Evolutionary conservation across 1,284 basidiomycete genomes (phyloP), one percentile per base, ranked within the genome.

Genomic region (Ceratobasidium sp.): DNA sequence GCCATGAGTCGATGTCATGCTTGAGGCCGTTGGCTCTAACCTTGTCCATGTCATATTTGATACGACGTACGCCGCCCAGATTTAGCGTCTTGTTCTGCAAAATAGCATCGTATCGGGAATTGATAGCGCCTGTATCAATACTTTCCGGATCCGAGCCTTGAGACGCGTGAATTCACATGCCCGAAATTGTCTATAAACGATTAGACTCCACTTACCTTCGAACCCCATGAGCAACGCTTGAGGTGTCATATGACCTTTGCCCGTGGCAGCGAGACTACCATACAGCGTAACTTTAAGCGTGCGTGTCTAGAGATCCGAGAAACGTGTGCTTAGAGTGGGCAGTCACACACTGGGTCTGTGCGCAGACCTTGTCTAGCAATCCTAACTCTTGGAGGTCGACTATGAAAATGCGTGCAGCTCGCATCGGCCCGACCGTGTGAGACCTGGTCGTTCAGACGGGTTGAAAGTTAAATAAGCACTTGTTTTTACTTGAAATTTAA

Each of bases 211-310:
- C 78, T 82, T 84, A 87, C 94, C 96, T 89, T 97, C 95, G 40
- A 98, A 88, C 12, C 97, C 97, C 33, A 97, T 90, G 56, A 98
- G 89, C 80, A 98, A 92, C 2, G 97, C 96, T 85, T 97, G 95
- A 0, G 97, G 97, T 0, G 97, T 98, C 86, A 97, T 95, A 85
- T 98, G 97, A 0, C 94, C 94, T 89, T 95, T 95, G 33, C 97
- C 96, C 88, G 86, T 84, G 10, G 87, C 85, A 7, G 87, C 89
- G 1, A 90, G 83, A 18, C 86, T 87, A 4, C 89, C 89, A 79
- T 89, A 97, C 89, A 99, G 88, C 7, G 93, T 93, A 79, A 98
- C 93, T 85, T 98, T 98, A 78, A 98, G 87, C 9, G 89, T 92
- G 80, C 89, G 46, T 40, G 60, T 63, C 72, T 61, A n/a, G 6